Evolutionary conservation across 768 basidiomycete species (phyloP).

Genomic region (Suillus plorans): DNA sequence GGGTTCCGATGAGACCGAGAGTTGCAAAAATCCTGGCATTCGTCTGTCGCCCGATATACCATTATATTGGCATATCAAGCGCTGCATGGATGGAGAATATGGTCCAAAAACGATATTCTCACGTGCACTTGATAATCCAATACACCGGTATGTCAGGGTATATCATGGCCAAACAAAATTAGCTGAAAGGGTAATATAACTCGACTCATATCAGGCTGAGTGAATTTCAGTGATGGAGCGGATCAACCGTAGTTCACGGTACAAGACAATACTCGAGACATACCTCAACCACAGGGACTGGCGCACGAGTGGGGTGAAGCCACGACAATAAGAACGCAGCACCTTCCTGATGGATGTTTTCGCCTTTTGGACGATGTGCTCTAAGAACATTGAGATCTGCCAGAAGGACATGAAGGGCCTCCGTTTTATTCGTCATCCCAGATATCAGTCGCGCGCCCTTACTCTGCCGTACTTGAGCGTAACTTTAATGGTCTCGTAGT

Average conservation of each 20-base stretch:
- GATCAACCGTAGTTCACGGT: neutral
- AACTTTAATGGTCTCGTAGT: constrained; percentile 23
- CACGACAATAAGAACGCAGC: constrained; percentile 27
- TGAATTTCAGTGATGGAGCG: no score
- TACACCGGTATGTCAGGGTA: no score
- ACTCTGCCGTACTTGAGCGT: constrained; percentile 22
- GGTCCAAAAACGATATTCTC: no score
- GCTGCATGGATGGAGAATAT: no score
- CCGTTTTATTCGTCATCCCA: constrained; percentile 10
- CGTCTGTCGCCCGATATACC: no score
- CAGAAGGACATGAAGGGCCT: constrained; percentile 23
- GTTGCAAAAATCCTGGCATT: no score
- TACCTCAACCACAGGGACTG: neutral
- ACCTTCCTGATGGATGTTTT: constrained; percentile 20
- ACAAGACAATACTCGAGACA: neutral
- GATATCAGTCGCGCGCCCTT: constrained; percentile 17
- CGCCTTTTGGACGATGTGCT: constrained; percentile 28
- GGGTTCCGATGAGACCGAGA: no score
- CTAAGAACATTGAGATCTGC: constrained; percentile 30
- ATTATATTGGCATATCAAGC: no score
- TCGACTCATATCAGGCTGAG: no score
- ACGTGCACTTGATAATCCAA: no score
- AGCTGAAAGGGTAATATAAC: no score
- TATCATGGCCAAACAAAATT: no score
- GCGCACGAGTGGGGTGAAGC: constrained; percentile 14